Percentiles rank a stretch among this genome's conserved stretches.
Conservation (phyloP, 345 rosid genomes). For the Eucalyptus sideroxylon region DNA sequence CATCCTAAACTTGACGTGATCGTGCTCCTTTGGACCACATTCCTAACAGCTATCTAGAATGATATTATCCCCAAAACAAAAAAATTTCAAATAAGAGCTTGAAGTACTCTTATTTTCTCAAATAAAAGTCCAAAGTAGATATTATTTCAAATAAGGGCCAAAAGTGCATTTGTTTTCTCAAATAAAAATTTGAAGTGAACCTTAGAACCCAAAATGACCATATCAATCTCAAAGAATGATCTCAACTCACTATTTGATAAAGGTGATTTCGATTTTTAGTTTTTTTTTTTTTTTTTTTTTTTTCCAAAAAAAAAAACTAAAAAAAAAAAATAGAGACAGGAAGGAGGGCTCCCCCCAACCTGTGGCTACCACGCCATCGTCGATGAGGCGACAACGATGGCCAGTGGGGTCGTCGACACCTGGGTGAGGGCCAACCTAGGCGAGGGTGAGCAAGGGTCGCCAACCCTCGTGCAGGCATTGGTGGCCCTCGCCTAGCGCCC, state of each 20-base stretch:
- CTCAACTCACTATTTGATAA: too few relatives aligned
- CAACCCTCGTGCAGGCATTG: too few relatives aligned
- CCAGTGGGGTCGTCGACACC: rapidly evolving
- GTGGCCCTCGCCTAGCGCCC: rapidly evolving
- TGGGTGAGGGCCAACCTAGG: rapidly evolving
- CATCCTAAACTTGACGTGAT: background rate
- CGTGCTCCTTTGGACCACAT: background rate
- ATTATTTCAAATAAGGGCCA: too few relatives aligned
- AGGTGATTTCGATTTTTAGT: rapidly evolving
- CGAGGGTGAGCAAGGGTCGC: rapidly evolving
- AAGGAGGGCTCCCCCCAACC: rapidly evolving
- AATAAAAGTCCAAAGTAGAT: rapidly evolving
- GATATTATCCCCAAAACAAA: rapidly evolving
- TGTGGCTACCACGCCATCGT: rapidly evolving
- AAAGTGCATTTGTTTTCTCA: too few relatives aligned
- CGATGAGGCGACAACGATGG: rapidly evolving
- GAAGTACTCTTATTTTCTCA: too few relatives aligned
- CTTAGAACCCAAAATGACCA: rapidly evolving
- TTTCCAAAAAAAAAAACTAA: too few relatives aligned
- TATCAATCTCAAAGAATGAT: rapidly evolving
- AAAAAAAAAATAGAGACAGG: rapidly evolving
- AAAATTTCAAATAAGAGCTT: too few relatives aligned
- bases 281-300: too few relatives aligned
- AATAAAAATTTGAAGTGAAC: rapidly evolving
- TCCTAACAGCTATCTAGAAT: background rate